These are phyloP conservation scores for Acanthochlamys bracteata DNA, from an alignment of 106 monocot genomes.

Conservation along the genomic window DNA sequence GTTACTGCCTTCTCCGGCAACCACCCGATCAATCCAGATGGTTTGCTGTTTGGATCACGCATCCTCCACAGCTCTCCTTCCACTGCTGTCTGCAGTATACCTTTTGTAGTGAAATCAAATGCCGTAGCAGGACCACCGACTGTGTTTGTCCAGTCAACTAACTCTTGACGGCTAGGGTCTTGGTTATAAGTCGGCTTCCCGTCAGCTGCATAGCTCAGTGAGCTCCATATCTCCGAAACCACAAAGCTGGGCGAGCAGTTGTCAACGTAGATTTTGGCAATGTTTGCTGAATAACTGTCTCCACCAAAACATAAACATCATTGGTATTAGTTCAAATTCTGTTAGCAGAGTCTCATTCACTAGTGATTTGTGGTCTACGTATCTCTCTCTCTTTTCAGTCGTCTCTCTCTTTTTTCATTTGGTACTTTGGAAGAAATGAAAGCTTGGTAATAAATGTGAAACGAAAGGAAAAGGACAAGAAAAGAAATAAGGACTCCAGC, in stretches of 20 bases:
- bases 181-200: constrained; percentile 39
- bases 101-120: constrained; percentile 77
- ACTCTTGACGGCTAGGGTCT: constrained; percentile 40
- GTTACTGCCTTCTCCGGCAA: constrained; percentile 51
- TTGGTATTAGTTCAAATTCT: too few species aligned
- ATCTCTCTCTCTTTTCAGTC: too few species aligned
- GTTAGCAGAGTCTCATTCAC: too few species aligned
- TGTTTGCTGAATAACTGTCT: constrained; percentile 14
- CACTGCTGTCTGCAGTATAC: constrained; percentile 47
- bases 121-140: constrained; percentile 25
- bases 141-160: constrained; percentile 30
- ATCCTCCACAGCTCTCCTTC: constrained; percentile 48
- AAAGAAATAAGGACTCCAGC: too few species aligned
- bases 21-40: constrained; percentile 53
- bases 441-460: too few species aligned
- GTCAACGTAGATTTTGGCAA: constrained; percentile 38
- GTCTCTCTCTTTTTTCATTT: too few species aligned
- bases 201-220: constrained; percentile 22
- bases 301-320: too few species aligned
- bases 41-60: constrained; percentile 26
- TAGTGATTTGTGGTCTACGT: too few species aligned
- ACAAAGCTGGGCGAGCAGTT: constrained; percentile 25
- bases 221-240: constrained; percentile 56
- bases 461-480: too few species aligned
- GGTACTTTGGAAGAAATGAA: too few species aligned